Conservation (phyloP, 345 rosid species). For the Gossypium turneri region DNA sequence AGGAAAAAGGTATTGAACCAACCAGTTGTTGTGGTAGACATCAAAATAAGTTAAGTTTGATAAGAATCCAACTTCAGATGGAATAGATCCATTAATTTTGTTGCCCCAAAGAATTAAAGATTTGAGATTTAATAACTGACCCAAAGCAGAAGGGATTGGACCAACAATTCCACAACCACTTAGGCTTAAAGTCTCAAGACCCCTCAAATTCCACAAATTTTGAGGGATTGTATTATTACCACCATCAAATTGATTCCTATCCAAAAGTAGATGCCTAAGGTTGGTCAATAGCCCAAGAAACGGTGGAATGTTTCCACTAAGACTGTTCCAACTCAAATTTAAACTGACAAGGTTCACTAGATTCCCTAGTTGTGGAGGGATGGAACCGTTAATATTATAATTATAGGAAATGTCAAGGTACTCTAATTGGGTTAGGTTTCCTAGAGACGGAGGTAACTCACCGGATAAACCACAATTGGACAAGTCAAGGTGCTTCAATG, state of each 20-base stretch:
- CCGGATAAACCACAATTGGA: background rate
- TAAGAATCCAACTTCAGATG: background rate
- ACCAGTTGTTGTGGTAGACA: background rate
- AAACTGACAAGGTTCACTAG: background rate
- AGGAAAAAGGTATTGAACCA: background rate
- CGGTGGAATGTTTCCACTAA: background rate
- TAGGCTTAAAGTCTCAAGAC: background rate
- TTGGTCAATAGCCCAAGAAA: background rate
- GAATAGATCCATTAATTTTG: too few species aligned
- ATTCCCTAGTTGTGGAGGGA: background rate
- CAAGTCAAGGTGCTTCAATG: too few species aligned
- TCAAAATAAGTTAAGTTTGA: too few species aligned
- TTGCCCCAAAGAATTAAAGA: fast-evolving
- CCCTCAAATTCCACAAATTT: background rate
- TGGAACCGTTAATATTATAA: background rate
- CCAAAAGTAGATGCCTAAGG: background rate
- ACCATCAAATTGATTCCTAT: background rate
- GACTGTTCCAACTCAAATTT: background rate
- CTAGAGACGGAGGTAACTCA: background rate
- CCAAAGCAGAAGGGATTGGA: background rate
- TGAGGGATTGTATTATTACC: too few species aligned
- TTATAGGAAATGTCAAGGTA: background rate
- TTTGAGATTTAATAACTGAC: background rate
- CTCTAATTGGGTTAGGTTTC: conserved; percentile 1
- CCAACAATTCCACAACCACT: background rate